phyloP scores from a whole-genome alignment of 2,329 filamentous ascomycete genomes.

The Fusarium floridanum region DNA sequence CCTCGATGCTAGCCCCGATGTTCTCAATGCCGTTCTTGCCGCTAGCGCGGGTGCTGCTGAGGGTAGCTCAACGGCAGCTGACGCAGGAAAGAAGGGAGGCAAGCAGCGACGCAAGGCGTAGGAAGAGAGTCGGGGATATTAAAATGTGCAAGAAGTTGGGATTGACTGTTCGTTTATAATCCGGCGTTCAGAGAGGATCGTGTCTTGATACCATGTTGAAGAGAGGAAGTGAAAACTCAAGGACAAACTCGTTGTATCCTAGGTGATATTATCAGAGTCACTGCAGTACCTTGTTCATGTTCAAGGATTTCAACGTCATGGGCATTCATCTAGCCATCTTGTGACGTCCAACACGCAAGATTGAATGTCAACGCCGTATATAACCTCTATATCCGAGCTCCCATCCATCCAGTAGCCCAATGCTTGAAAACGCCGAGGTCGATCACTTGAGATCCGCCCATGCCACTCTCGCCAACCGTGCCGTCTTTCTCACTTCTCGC shows the following conservation, averaged over 20 bases:
- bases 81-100: slow-evolving; percentile 56
- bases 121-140: slow-evolving; percentile 9
- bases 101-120: slow-evolving; percentile 63
- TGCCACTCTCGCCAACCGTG: slow-evolving; percentile 61
- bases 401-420: slow-evolving; percentile 1
- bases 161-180: slow-evolving; percentile 19
- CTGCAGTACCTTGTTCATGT: not conserved
- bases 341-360: slow-evolving; percentile 13
- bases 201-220: slow-evolving; percentile 20
- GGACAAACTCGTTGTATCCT: not conserved
- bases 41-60: slow-evolving; percentile 48
- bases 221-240: not conserved
- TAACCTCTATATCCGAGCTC: slow-evolving; percentile 23
- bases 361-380: not conserved
- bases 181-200: slow-evolving; percentile 38
- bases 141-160: slow-evolving; percentile 4
- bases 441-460: slow-evolving; percentile 59
- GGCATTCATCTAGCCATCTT: slow-evolving; percentile 8
- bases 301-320: slow-evolving; percentile 6
- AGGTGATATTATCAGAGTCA: not conserved
- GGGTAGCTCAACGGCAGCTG: slow-evolving; percentile 49
- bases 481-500: slow-evolving; percentile 64
- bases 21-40: slow-evolving; percentile 63
- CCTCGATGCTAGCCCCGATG: slow-evolving; percentile 57
- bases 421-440: slow-evolving; percentile 18